These are phyloP conservation scores for Odonthalia washingtoniensis DNA, from an alignment of 31 red algal species.

Conservation along the genomic window DNA sequence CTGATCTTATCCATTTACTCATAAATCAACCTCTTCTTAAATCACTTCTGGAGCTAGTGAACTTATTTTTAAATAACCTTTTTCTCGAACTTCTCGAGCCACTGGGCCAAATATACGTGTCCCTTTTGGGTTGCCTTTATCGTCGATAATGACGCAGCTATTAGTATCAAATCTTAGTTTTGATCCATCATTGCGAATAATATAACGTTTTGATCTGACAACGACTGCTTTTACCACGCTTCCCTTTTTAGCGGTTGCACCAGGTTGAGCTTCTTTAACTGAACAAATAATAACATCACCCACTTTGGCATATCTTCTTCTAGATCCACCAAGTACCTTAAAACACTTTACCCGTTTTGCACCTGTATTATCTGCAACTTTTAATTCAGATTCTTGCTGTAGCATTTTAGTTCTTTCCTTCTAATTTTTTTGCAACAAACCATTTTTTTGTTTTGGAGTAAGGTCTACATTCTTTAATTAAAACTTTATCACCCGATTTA, in stretches of 20 bases:
- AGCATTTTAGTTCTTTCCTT: slow-evolving; percentile 5
- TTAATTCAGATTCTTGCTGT: neutral
- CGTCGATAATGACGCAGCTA: slow-evolving; percentile 3
- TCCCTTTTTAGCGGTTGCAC: slow-evolving; percentile 9
- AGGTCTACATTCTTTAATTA: slow-evolving; percentile 1
- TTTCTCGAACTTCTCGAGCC: slow-evolving; percentile 10
- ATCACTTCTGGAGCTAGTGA: slow-evolving; percentile 33
- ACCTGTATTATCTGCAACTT: slow-evolving; percentile 11
- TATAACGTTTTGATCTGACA: slow-evolving; percentile 1
- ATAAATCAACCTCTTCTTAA: no score
- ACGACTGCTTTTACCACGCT: slow-evolving; percentile 11
- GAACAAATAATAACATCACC: slow-evolving; percentile 25
- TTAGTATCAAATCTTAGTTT: slow-evolving; percentile 30
- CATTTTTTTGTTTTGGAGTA: slow-evolving; percentile 10
- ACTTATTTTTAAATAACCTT: slow-evolving; percentile 5
- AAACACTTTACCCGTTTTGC: slow-evolving; percentile 3
- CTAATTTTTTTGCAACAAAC: slow-evolving; percentile 5
- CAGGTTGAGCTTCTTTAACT: slow-evolving; percentile 4
- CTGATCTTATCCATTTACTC: no score
- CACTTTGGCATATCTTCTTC: neutral
- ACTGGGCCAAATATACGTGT: slow-evolving; percentile 40
- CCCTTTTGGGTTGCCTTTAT: slow-evolving; percentile 7
- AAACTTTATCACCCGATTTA: neutral
- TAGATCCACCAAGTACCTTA: slow-evolving; percentile 19
- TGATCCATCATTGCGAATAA: neutral